A percentile compares a stretch with the other conserved stretches of the same genome.
These are phyloP conservation scores for Ophiosphaerella korrae DNA, from an alignment of 2,329 filamentous ascomycete genomes.

Conservation along the genomic window DNA sequence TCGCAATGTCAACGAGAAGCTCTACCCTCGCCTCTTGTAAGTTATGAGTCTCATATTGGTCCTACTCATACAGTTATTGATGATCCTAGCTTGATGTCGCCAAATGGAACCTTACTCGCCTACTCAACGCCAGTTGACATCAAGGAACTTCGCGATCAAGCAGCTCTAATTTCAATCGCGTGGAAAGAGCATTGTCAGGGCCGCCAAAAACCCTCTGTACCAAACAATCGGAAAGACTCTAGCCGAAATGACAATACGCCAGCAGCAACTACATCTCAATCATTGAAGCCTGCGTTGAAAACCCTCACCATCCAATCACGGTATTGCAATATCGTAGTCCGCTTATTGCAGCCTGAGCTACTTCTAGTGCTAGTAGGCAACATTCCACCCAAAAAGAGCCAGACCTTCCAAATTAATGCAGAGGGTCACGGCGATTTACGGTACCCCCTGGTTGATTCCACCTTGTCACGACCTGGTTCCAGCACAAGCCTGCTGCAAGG, in stretches of 20 bases:
- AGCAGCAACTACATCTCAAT: conserved; percentile 8
- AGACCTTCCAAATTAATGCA: conserved; percentile 50
- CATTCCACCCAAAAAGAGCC: conserved; percentile 49
- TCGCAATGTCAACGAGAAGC: conserved; percentile 50
- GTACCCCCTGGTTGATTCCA: conserved; percentile 38
- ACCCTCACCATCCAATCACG: conserved; percentile 55
- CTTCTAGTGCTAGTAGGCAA: conserved; percentile 56
- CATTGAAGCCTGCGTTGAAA: conserved; percentile 39
- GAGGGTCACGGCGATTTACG: conserved; percentile 49
- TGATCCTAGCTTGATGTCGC: conserved; percentile 53
- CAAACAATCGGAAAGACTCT: conserved; percentile 16
- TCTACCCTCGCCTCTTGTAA: conserved; percentile 53
- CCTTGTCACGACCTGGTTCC: conserved; percentile 9
- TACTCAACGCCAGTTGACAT: conserved; percentile 56
- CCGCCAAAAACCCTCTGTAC: conserved; percentile 18
- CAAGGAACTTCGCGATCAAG: conserved; percentile 55
- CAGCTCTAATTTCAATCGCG: conserved; percentile 54
- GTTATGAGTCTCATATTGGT: conserved; percentile 12
- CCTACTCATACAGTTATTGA: conserved; percentile 9
- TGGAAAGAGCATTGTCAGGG: conserved; percentile 53
- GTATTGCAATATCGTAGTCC: conserved; percentile 53
- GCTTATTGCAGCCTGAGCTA: conserved; percentile 52
- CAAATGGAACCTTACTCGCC: conserved; percentile 57
- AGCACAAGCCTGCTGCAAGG: conserved; percentile 9
- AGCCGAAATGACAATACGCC: conserved; percentile 7